A percentile compares a stretch with the other conserved stretches of the same genome.
Conservation (phyloP, 768 basidiomycete genomes). For the Phanerodontia chrysosporium region DNA sequence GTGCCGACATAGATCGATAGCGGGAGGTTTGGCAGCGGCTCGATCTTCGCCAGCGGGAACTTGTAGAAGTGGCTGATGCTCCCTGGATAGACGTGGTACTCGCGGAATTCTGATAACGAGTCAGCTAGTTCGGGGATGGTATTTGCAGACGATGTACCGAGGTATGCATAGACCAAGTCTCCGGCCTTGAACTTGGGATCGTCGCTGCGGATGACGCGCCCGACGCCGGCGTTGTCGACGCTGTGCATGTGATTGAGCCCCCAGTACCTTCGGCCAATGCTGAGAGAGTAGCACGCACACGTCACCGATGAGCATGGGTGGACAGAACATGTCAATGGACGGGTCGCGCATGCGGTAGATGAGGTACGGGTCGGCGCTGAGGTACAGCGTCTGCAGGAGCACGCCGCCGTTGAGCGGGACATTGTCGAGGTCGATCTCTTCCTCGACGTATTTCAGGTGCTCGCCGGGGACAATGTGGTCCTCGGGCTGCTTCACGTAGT, state of each 20-base stretch:
- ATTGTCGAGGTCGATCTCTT: slow-evolving; percentile 16
- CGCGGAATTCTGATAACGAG: slow-evolving; percentile 2
- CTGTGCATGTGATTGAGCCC: background rate
- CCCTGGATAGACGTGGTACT: slow-evolving; percentile 6
- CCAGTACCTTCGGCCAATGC: background rate
- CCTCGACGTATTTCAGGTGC: slow-evolving; percentile 2
- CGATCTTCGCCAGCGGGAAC: slow-evolving; percentile 1
- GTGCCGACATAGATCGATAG: slow-evolving; percentile 2
- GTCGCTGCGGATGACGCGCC: slow-evolving; percentile 7
- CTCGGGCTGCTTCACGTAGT: slow-evolving; percentile 3
- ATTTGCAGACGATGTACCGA: slow-evolving; percentile 1
- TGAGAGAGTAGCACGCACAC: background rate
- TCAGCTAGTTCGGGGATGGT: too few species aligned
- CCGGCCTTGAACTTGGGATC: slow-evolving; percentile 7
- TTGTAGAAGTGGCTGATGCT: background rate
- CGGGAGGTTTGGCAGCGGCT: background rate
- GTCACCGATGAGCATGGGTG: background rate
- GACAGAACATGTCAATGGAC: background rate
- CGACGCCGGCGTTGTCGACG: slow-evolving; percentile 12
- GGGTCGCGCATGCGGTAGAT: slow-evolving; percentile 14
- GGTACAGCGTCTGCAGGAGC: slow-evolving; percentile 15
- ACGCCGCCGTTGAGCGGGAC: slow-evolving; percentile 18
- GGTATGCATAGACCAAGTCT: slow-evolving; percentile 5
- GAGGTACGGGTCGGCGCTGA: slow-evolving; percentile 19
- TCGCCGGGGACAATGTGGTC: background rate